Base-by-base conservation (phyloP, 768 basidiomycete genomes). In the Lentinula edodes region DNA sequence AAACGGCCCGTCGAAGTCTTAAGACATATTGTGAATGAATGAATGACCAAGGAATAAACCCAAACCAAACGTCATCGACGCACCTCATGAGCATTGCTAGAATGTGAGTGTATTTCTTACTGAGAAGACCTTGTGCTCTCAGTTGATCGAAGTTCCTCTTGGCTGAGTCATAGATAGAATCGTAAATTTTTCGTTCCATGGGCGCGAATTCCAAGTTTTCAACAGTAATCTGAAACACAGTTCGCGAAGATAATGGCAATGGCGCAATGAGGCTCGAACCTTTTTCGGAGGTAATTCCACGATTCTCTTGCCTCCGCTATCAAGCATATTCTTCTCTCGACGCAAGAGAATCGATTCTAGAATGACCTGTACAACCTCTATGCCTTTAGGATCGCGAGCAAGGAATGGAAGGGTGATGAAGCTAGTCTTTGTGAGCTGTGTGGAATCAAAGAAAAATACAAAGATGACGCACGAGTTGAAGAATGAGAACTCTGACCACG, bases 81-180 rank as follows among this genome's bases (percentile, higher is more conserved):
- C 60, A 93, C 93, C 88, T 84, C 92, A 96, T 96, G 35, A 98
- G 79, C 90, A 96, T 94, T 12, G 95, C 93, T 67, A 98, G 82
- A 70, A 95, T 93, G 71, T 92, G 86, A 18, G 91, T 89, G 71
- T 90, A 89, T 66, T 93, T 93, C 70, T 84, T 90, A 65, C 86
- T 84, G 35, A 92, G 77, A 2, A 88, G 76, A 3, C 95, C 94
- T 70, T 89, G 89, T 3, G 86, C 87, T 64, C 86, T 87, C 18
- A 95, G 78, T 60, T 83, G 83, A 58, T 94, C 88, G 69, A 94
- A 98, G 64, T 87, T 84, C 48, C 78, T 77, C 74, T 94, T 96
- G 2, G 87, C 93, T 43, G 88, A 82, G 58, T 78, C 74, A 72
- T 91, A 96, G 57, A 96, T 85, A 6, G 89, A 89, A 69, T 95